Percentiles rank a stretch among this genome's conserved stretches.
phyloP scores from a whole-genome alignment of 805 yeast species.

The Zygosaccharomyces pseudorouxii region DNA sequence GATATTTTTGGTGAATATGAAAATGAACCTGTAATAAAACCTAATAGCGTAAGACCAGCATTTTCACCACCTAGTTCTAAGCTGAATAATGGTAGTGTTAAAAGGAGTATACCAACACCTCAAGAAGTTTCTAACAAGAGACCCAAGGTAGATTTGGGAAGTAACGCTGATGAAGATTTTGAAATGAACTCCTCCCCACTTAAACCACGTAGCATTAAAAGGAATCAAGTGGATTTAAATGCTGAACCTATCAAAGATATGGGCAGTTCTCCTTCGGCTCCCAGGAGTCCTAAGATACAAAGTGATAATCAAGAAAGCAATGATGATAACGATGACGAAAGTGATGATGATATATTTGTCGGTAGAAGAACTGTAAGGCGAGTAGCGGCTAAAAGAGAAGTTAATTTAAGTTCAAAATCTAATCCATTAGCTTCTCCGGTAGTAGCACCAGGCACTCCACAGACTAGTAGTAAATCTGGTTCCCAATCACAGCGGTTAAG shows the following conservation, averaged over 20 bases:
- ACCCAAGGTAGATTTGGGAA: conserved; percentile 13
- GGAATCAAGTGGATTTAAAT: conserved; percentile 8
- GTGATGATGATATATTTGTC: conserved; percentile 32
- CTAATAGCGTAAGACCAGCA: background rate
- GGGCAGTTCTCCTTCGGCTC: conserved; percentile 23
- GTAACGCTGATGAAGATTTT: conserved; percentile 7
- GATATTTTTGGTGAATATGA: conserved; percentile 59
- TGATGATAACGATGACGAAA: conserved; percentile 34
- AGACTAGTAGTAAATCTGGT: background rate
- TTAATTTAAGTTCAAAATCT: conserved; percentile 26
- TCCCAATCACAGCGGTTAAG: conserved; percentile 1
- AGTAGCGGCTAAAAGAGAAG: conserved; percentile 24
- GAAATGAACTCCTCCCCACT: conserved; percentile 29
- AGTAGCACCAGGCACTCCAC: conserved; percentile 35
- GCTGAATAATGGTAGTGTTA: background rate
- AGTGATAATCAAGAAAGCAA: conserved; percentile 5
- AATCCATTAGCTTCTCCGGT: conserved; percentile 28
- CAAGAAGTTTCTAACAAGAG: conserved; percentile 10
- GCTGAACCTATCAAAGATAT: conserved; percentile 19
- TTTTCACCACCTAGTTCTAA: background rate
- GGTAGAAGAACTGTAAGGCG: conserved; percentile 32
- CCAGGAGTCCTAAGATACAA: background rate
- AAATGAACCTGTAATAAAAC: conserved; percentile 18
- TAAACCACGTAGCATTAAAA: conserved; percentile 14
- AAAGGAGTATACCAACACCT: background rate